phyloP scores from a whole-genome alignment of 2,329 filamentous ascomycete genomes.

The Graphilbum ipis-grandicollis region DNA sequence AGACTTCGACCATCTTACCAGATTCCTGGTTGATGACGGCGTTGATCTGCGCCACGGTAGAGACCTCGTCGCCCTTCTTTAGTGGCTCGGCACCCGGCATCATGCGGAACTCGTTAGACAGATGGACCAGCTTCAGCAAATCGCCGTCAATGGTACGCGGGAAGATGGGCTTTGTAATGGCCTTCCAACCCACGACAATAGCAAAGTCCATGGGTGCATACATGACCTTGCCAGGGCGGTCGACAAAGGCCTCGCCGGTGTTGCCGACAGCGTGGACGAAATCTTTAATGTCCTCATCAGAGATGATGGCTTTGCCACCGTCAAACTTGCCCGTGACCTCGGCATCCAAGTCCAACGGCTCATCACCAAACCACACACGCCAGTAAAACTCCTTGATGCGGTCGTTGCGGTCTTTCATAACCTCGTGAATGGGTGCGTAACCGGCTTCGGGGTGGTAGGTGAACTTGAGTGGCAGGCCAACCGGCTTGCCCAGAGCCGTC shows the following conservation, averaged over 20 bases:
- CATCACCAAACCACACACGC: constrained; percentile 88
- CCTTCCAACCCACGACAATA: constrained; percentile 97
- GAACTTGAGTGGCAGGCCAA: constrained; percentile 75
- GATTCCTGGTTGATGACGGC: constrained; percentile 96
- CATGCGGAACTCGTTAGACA: constrained; percentile 98
- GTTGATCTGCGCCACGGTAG: constrained; percentile 90
- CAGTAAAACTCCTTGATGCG: constrained; percentile 99
- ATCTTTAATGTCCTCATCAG: constrained; percentile 85
- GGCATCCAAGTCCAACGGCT: constrained; percentile 66
- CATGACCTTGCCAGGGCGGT: constrained; percentile 83
- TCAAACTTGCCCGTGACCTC: constrained; percentile 78
- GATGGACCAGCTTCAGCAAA: constrained; percentile 83
- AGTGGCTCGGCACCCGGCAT: constrained; percentile 84
- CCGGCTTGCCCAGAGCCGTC: constrained; percentile 65
- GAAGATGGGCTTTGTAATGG: constrained; percentile 98
- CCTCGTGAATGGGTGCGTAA: constrained; percentile 92
- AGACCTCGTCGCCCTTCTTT: constrained; percentile 85
- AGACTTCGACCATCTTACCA: constrained; percentile 99
- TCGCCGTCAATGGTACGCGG: constrained; percentile 92
- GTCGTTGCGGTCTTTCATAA: constrained; percentile 92
- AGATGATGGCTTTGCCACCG: constrained; percentile 74
- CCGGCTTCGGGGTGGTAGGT: constrained; percentile 89
- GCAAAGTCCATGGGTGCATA: constrained; percentile 98
- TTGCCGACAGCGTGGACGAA: constrained; percentile 99
- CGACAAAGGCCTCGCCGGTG: constrained; percentile 91